phyloP scores from a whole-genome alignment of 73 alveolate species.

The Paramecium caudatum region DNA sequence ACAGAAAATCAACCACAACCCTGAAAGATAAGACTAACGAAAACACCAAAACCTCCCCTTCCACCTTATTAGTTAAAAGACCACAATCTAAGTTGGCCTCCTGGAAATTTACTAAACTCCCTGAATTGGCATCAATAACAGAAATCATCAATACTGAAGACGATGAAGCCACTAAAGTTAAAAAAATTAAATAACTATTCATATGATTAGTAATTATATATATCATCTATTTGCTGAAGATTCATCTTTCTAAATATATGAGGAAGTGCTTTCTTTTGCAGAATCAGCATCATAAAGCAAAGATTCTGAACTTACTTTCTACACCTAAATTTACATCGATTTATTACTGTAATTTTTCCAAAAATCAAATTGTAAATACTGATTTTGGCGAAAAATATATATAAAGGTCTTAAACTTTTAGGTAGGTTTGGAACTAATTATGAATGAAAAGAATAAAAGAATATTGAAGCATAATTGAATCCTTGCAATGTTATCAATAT shows the following conservation, averaged over 20 bases:
- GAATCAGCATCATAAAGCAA: conserved; percentile 18
- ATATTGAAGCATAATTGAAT: conserved; percentile 15
- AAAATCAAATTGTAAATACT: conserved; percentile 24
- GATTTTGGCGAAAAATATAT: conserved; percentile 4
- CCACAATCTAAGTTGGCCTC: not conserved
- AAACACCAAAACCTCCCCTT: not conserved
- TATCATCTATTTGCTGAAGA: not conserved
- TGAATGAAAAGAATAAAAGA: conserved; percentile 5
- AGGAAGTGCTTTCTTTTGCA: conserved; percentile 4
- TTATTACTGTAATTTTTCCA: not conserved
- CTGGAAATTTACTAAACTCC: not conserved
- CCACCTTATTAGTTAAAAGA: not conserved
- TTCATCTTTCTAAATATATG: not conserved
- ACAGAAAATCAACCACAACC: not conserved
- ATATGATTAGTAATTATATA: not conserved
- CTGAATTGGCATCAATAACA: not conserved
- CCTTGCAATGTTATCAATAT: not conserved
- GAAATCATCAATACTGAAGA: not conserved
- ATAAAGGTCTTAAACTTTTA: not conserved
- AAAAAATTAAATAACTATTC: conserved; percentile 12
- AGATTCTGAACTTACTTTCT: not conserved
- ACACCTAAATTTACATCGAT: not conserved
- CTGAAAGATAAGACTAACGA: conserved; percentile 27
- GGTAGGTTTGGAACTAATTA: conserved; percentile 55
- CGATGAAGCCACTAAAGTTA: conserved; percentile 27